Evolutionary conservation across 2,329 filamentous ascomycete genomes (phyloP).

Genomic region (Myriangium duriaei): DNA sequence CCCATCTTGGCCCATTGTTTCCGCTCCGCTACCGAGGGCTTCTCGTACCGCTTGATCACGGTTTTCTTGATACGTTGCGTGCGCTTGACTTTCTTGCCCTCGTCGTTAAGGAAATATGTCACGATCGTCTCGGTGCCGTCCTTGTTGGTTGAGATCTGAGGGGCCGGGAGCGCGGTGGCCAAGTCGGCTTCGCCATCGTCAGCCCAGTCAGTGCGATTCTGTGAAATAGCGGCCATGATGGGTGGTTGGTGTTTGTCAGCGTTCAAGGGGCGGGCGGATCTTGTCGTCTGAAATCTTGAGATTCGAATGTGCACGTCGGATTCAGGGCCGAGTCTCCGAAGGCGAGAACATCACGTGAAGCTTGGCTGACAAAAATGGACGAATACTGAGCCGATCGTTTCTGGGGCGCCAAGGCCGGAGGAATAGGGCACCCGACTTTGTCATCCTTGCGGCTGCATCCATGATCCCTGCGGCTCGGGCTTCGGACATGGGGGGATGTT

Average conservation of each 20-base stretch:
- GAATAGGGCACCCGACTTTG: too few species aligned
- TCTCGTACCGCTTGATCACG: conserved; percentile 83
- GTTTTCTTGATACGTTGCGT: conserved; percentile 91
- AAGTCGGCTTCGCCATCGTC: conserved; percentile 75
- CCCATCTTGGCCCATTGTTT: conserved; percentile 92
- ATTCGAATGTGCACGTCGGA: not conserved
- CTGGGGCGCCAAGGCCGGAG: too few species aligned
- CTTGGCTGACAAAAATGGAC: too few species aligned
- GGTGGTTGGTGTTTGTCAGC: not conserved
- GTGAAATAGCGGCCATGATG: conserved; percentile 12
- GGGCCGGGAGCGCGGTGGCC: conserved; percentile 70
- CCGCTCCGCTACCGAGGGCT: conserved; percentile 91
- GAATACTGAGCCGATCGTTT: too few species aligned
- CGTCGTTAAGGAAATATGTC: conserved; percentile 79
- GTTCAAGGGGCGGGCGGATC: not conserved
- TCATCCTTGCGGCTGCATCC: too few species aligned
- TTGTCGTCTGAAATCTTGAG: conserved; percentile 1
- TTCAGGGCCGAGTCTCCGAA: not conserved
- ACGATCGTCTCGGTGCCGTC: conserved; percentile 96
- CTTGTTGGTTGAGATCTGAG: conserved; percentile 89
- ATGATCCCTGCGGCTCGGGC: too few species aligned
- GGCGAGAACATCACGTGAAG: too few species aligned
- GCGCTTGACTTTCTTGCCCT: conserved; percentile 92
- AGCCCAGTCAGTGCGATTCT: conserved; percentile 67
- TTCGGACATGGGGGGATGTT: too few species aligned